phyloP scores from a whole-genome alignment of 2,329 filamentous ascomycete species.

The Penicillium sp. region DNA sequence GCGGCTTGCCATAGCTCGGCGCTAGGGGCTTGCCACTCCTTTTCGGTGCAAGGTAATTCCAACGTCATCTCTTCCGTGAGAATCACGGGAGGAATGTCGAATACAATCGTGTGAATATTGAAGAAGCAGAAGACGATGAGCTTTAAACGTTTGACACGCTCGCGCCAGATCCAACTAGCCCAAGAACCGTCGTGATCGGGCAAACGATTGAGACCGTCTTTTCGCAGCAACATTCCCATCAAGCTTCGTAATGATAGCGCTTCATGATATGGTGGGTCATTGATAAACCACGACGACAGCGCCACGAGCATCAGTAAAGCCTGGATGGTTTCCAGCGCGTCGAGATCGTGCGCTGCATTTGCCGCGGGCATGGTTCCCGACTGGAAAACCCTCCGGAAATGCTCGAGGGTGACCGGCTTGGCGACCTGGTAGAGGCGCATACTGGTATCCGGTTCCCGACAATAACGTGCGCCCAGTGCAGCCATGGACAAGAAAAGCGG shows the following conservation, averaged over 20 bases:
- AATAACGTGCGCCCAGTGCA: slow-evolving; percentile 30
- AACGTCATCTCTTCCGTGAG: slow-evolving; percentile 29
- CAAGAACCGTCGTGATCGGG: slow-evolving; percentile 29
- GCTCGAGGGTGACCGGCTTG: slow-evolving; percentile 30
- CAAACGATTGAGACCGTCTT: slow-evolving; percentile 27
- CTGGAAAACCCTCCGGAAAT: slow-evolving; percentile 28
- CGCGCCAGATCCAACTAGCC: slow-evolving; percentile 31
- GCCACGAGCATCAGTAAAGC: slow-evolving; percentile 27
- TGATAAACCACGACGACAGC: slow-evolving; percentile 30
- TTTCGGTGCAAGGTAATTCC: slow-evolving; percentile 32
- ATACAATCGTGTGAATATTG: slow-evolving; percentile 36
- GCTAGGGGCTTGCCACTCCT: slow-evolving; percentile 29
- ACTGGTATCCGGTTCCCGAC: slow-evolving; percentile 31
- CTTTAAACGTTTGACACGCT: slow-evolving; percentile 30
- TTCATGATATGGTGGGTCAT: slow-evolving; percentile 30
- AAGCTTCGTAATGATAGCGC: slow-evolving; percentile 27
- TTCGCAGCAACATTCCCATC: slow-evolving; percentile 28
- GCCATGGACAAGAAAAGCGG: slow-evolving; percentile 31
- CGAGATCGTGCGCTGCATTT: slow-evolving; percentile 19
- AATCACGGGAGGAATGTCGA: slow-evolving; percentile 30
- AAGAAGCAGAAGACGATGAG: slow-evolving; percentile 35
- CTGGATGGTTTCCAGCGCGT: slow-evolving; percentile 28
- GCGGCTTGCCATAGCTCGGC: slow-evolving; percentile 25
- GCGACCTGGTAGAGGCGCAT: slow-evolving; percentile 30
- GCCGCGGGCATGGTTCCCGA: slow-evolving; percentile 13